Conservation (phyloP, 2,329 filamentous ascomycete species). For the Didymella segeticola region DNA sequence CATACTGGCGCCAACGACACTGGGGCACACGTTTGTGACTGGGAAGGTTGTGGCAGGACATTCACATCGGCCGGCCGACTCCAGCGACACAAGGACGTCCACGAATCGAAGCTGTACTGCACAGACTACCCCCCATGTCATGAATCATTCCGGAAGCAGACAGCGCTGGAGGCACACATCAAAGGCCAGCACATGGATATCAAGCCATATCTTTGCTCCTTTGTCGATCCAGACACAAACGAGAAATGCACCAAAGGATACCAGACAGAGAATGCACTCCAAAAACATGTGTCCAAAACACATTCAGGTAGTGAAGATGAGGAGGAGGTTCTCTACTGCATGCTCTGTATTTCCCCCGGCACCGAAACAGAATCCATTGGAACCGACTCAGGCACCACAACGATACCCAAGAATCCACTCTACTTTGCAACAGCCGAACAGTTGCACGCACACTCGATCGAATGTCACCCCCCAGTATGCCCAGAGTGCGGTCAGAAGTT, state of each 20-base stretch:
- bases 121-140: conserved; percentile 73
- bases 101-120: conserved; percentile 79
- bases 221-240: conserved; percentile 61
- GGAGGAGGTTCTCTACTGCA: conserved; percentile 71
- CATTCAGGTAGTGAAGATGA: conserved; percentile 67
- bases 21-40: conserved; percentile 73
- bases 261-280: conserved; percentile 73
- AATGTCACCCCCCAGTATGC: conserved; percentile 75
- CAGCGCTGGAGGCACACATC: conserved; percentile 84
- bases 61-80: conserved; percentile 83
- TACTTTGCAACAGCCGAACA: conserved; percentile 74
- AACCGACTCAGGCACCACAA: conserved; percentile 23
- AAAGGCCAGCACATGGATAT: conserved; percentile 75
- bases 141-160: conserved; percentile 84
- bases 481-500: conserved; percentile 75
- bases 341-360: conserved; percentile 65
- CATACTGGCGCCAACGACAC: conserved; percentile 67
- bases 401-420: conserved; percentile 27
- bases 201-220: conserved; percentile 73
- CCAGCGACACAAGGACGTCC: conserved; percentile 77
- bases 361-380: conserved; percentile 38
- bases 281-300: conserved; percentile 71
- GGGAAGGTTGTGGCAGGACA: conserved; percentile 75
- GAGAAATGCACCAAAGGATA: conserved; percentile 72
- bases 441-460: conserved; percentile 75